A percentile compares a stretch with the other conserved stretches of the same genome.
These are phyloP conservation scores for Vaccinium myrtillus DNA, from an alignment of 148 eudicot species.

Conservation along the genomic window DNA sequence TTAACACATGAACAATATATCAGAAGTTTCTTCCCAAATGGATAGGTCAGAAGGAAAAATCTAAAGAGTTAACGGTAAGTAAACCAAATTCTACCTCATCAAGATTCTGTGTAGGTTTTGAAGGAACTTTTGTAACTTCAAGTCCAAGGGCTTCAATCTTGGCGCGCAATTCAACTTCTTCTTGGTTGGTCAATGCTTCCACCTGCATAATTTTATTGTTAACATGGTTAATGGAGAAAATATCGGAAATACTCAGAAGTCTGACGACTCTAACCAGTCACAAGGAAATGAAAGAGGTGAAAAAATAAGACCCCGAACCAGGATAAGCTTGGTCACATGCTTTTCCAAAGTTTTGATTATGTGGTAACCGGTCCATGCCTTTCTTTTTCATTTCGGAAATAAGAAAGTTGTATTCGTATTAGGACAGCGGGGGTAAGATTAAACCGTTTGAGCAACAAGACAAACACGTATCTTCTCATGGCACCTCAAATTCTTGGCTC, in stretches of 20 bases:
- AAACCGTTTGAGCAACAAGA: background rate
- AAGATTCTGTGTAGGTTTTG: slow-evolving; percentile 46
- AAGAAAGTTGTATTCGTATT: background rate
- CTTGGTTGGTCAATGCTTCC: slow-evolving; percentile 75
- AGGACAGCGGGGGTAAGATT: background rate
- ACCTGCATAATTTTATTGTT: slow-evolving; percentile 44
- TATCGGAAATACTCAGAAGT: background rate
- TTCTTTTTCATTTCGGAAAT: background rate
- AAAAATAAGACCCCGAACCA: background rate
- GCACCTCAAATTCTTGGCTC: background rate
- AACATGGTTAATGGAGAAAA: background rate
- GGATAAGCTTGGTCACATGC: background rate
- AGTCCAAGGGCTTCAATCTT: slow-evolving; percentile 77
- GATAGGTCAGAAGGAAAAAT: background rate
- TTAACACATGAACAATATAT: background rate
- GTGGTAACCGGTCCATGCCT: background rate
- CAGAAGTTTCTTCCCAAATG: background rate
- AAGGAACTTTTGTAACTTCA: slow-evolving; percentile 83
- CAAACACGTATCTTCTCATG: background rate
- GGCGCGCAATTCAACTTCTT: slow-evolving; percentile 82
- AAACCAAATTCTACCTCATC: slow-evolving; percentile 50
- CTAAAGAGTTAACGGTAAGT: background rate
- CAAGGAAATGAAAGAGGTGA: background rate
- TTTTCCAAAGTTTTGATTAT: background rate
- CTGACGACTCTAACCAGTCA: too few relatives aligned